These are phyloP conservation scores for Populus hybrid DNA, from an alignment of 441 rosid species.

Conservation along the genomic window DNA sequence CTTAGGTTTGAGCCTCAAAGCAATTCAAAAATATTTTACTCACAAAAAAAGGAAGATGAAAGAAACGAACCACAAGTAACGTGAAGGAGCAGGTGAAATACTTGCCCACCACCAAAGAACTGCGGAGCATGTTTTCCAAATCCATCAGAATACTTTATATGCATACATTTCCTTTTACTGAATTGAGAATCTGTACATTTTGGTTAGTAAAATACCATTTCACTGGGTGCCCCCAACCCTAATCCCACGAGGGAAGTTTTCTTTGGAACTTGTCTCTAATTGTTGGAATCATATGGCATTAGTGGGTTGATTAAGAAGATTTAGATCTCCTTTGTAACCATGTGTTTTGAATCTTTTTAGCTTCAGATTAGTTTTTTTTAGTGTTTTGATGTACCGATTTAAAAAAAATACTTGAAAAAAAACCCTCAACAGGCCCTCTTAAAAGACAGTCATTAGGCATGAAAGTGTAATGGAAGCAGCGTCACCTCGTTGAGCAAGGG, in stretches of 20 bases:
- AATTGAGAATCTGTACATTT: background rate
- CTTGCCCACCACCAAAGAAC: background rate
- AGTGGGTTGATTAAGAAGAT: background rate
- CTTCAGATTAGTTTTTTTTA: too few relatives aligned
- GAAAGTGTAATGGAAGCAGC: background rate
- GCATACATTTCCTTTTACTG: background rate
- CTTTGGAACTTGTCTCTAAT: background rate
- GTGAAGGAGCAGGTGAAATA: slow-evolving; percentile 21
- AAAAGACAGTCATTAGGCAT: background rate
- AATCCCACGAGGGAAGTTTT: background rate
- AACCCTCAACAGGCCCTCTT: too few relatives aligned
- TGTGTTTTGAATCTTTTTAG: too few relatives aligned
- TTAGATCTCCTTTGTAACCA: too few relatives aligned
- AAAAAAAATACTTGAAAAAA: too few relatives aligned
- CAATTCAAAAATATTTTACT: background rate
- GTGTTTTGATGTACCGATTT: too few relatives aligned
- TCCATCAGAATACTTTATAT: background rate
- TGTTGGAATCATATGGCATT: background rate
- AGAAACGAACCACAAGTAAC: background rate
- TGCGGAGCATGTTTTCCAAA: slow-evolving; percentile 16
- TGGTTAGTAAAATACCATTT: background rate
- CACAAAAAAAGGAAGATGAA: background rate
- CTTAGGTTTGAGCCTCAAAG: slow-evolving; percentile 7
- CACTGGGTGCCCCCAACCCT: background rate
- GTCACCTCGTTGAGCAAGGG: background rate